Evolutionary conservation across 148 eudicot genomes (phyloP).

Genomic region (Mesembryanthemum crystallinum): DNA sequence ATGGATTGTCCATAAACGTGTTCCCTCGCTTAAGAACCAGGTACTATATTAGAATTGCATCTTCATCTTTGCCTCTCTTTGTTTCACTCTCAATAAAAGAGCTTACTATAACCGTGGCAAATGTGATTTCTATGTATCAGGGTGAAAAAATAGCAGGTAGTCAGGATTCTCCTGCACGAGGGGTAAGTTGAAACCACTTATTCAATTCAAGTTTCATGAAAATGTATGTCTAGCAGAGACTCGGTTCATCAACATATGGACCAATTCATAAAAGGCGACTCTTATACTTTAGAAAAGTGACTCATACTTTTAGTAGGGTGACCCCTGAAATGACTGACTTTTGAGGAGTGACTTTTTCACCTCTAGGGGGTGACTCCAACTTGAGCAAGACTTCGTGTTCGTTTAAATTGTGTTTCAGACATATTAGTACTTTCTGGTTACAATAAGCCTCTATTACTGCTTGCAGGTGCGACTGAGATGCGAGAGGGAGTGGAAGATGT

Average conservation of each 20-base stretch:
- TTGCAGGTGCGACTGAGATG: slow-evolving; percentile 18
- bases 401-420: background rate
- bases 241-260: too few species aligned
- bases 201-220: too few species aligned
- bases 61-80: background rate
- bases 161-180: slow-evolving; percentile 32
- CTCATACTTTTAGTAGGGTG: too few species aligned
- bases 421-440: background rate
- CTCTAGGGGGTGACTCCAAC: too few species aligned
- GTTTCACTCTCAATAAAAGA: background rate
- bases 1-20: slow-evolving; percentile 73
- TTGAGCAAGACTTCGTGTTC: too few species aligned
- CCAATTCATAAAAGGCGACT: too few species aligned
- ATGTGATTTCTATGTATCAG: slow-evolving; percentile 18
- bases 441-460: background rate
- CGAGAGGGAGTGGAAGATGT: slow-evolving; percentile 38
- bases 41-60: slow-evolving; percentile 28
- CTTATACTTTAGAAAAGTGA: too few species aligned
- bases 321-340: too few species aligned
- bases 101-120: background rate
- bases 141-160: slow-evolving; percentile 22
- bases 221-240: too few species aligned
- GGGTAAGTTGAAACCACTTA: slow-evolving; percentile 24
- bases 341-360: too few species aligned
- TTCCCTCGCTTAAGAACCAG: slow-evolving; percentile 82